These are phyloP conservation scores for Phytophthora quininea DNA, from an alignment of 352 stramenopile species.

Conservation along the genomic window DNA sequence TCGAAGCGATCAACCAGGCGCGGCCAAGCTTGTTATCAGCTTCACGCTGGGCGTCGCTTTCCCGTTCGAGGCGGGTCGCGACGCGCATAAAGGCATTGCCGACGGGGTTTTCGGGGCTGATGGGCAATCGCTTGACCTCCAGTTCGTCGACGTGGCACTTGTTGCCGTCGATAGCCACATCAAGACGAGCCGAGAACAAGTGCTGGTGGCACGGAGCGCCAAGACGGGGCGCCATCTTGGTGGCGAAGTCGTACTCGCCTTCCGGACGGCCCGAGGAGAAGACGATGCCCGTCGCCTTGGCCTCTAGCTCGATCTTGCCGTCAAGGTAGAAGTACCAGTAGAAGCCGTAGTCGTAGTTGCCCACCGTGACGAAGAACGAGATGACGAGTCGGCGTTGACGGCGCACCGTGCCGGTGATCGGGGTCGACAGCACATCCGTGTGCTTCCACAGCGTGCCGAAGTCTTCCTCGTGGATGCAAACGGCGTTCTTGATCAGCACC, in stretches of 20 bases:
- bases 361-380: conserved; percentile 80
- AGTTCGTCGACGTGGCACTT: conserved; percentile 57
- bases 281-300: conserved; percentile 75
- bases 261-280: conserved; percentile 68
- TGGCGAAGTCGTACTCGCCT: conserved; percentile 54
- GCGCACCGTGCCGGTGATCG: conserved; percentile 39
- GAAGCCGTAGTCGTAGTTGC: too few relatives aligned
- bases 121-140: conserved; percentile 54
- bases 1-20: conserved; percentile 68
- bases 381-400: conserved; percentile 75
- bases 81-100: conserved; percentile 64
- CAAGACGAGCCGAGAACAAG: conserved; percentile 75
- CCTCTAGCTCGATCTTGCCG: conserved; percentile 70
- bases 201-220: conserved; percentile 71
- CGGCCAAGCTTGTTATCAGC: conserved; percentile 55
- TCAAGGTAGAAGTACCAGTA: too few relatives aligned
- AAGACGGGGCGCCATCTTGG: conserved; percentile 16
- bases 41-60: conserved; percentile 52
- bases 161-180: conserved; percentile 74
- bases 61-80: conserved; percentile 52
- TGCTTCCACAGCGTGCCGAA: conserved; percentile 24
- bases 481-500: too few relatives aligned
- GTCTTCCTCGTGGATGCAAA: too few relatives aligned
- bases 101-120: conserved; percentile 52
- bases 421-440: conserved; percentile 34